These are phyloP conservation scores for Xylogone sp. DNA, from an alignment of 2,329 filamentous ascomycete species.

Conservation along the genomic window DNA sequence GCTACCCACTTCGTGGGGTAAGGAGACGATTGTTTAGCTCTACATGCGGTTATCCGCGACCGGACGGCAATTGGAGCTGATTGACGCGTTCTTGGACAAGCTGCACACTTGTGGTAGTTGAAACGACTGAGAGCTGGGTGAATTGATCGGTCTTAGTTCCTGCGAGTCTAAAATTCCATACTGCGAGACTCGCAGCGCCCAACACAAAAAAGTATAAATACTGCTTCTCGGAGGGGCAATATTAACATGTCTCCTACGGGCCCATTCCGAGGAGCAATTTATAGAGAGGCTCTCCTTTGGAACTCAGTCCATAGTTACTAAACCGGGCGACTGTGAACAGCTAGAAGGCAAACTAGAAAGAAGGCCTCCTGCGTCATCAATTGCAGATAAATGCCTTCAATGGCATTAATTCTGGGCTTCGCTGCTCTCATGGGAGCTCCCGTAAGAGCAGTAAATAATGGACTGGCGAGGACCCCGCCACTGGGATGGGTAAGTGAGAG, in stretches of 20 bases:
- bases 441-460: slow-evolving; percentile 29
- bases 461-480: slow-evolving; percentile 31
- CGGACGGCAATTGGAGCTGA: not conserved
- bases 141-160: not conserved
- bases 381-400: not conserved
- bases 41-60: not conserved
- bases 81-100: not conserved
- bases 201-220: not conserved
- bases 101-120: not conserved
- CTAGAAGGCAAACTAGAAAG: not conserved
- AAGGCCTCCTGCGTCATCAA: not conserved
- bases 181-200: not conserved
- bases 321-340: not conserved
- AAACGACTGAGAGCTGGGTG: not conserved
- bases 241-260: not conserved
- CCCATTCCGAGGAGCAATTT: not conserved
- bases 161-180: not conserved
- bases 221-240: not conserved
- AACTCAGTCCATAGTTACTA: not conserved
- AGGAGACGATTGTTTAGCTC: not conserved
- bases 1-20: not conserved
- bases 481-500: slow-evolving; percentile 33
- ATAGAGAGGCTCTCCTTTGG: not conserved
- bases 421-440: not conserved
- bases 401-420: not conserved